Evolutionary conservation across 805 yeast genomes (phyloP), one percentile per base, ranked within the genome.

Genomic region (Cyberlindnera maclurae): DNA sequence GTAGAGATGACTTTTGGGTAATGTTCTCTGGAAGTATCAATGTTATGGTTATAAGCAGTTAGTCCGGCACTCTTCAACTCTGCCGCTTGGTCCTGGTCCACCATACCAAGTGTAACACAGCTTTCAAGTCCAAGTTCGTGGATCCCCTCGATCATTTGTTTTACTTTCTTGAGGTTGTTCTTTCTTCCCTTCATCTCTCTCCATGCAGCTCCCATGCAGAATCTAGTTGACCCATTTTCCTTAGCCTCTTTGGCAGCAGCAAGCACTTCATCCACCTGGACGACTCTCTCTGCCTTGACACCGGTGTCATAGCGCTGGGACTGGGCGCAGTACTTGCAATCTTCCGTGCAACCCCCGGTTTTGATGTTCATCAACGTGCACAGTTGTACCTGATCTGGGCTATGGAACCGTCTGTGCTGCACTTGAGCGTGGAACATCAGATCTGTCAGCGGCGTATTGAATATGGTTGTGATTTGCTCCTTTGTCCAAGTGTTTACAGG

Each of bases 201-300:
- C 93, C 90, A 84, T 2, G 93, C 93, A 10, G 90, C 86, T 34
- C 93, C 93, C 78, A 83, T 73, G 55, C 93, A 83, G 54, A 83
- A 83, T 46, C 93, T 66, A 0, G 93, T 83, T 1, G 82, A 71
- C 0, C 90, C 90, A 46, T 82, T 81, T 5, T 50, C 63, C 49
- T 79, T 78, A 11, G 93, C 89, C 37, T 68, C 70, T 38, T 60
- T 63, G 1, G 93, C 93, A 26, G 75, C 79, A 36, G 62, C 66
- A 48, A 79, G 58, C 1, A 83, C 89, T n/a, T 68, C 67, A 5
- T 80, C 87, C 10, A 81, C 53, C 18, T 67, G 60, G 12, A 82
- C 68, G 62, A 82, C 59, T 51, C 75, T 77, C 42, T 76, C 81
- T 3, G 90, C 86, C 49, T 77, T 67, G n/a, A 79, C 63, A 4